Percentiles rank a stretch among this genome's conserved stretches.
Conservation (phyloP, 176 grass and related monocot species). For the Poa pratensis region DNA sequence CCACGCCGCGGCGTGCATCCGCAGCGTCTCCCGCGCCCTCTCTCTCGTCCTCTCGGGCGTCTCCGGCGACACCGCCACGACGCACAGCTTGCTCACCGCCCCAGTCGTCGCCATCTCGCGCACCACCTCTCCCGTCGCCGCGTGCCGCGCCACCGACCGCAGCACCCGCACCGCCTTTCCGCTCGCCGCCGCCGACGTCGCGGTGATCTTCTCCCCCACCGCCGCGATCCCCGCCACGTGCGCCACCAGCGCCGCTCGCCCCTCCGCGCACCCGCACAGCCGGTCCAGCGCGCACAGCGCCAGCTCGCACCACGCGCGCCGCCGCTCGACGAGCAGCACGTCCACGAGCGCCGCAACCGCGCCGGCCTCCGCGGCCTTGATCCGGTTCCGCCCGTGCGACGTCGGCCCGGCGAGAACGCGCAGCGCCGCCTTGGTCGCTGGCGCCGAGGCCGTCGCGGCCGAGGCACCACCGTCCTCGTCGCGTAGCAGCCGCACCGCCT, state of each 20-base stretch:
- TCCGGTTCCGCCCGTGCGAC: conserved; percentile 56
- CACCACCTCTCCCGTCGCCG: conserved; percentile 54
- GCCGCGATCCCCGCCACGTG: conserved; percentile 63
- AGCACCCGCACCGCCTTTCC: conserved; percentile 64
- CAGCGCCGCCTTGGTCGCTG: conserved; percentile 55
- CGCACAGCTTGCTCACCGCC: conserved; percentile 54
- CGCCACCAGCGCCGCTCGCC: conserved; percentile 61
- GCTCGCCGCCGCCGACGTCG: conserved; percentile 50
- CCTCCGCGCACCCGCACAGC: conserved; percentile 77
- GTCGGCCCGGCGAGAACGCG: conserved; percentile 42
- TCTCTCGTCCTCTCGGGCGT: conserved; percentile 47
- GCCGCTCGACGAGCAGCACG: conserved; percentile 43
- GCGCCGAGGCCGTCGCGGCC: not conserved
- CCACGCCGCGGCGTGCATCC: conserved; percentile 62
- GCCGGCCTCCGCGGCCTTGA: conserved; percentile 68
- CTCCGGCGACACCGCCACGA: conserved; percentile 43
- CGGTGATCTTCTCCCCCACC: conserved; percentile 45
- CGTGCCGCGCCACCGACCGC: conserved; percentile 53
- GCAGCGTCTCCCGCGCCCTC: conserved; percentile 60
- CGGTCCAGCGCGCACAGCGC: conserved; percentile 63
- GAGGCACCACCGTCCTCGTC: conserved; percentile 8
- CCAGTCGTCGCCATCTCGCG: conserved; percentile 71
- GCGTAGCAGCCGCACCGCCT: conserved; percentile 46
- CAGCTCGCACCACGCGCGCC: conserved; percentile 55
- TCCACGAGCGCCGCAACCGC: conserved; percentile 55